Conservation (phyloP, 768 basidiomycete species). For the Amanita inopinata region DNA sequence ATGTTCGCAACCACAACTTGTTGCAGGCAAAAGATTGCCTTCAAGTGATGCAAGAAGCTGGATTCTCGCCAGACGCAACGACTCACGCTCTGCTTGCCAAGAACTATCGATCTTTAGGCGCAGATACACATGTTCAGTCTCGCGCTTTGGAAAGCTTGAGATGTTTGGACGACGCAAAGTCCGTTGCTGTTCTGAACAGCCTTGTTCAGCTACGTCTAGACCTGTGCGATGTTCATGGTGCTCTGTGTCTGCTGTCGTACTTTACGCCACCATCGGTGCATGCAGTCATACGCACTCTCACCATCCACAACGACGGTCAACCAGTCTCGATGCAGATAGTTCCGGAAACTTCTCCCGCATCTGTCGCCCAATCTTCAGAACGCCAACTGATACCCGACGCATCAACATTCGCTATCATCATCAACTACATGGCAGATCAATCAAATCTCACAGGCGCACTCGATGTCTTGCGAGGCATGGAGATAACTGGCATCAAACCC, state of each 20-base stretch:
- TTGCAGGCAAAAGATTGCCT: conserved; percentile 42
- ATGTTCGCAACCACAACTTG: conserved; percentile 61
- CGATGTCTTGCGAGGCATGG: conserved; percentile 39
- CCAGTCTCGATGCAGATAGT: too few species aligned
- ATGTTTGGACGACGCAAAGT: conserved; percentile 26
- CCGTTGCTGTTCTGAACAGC: conserved; percentile 57
- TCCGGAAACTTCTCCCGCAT: too few species aligned
- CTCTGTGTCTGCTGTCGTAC: conserved; percentile 36
- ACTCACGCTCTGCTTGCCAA: conserved; percentile 54
- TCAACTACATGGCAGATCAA: conserved; percentile 40
- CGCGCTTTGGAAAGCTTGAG: conserved; percentile 39
- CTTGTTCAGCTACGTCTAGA: conserved; percentile 57
- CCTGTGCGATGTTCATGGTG: conserved; percentile 36
- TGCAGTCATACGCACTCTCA: conserved; percentile 3
- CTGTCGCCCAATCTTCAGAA: not conserved
- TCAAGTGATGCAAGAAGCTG: conserved; percentile 46
- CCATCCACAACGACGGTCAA: too few species aligned
- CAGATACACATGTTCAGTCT: conserved; percentile 42
- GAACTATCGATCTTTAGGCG: conserved; percentile 51
- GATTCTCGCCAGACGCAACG: conserved; percentile 40
- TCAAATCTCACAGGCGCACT: conserved; percentile 36
- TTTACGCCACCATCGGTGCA: conserved; percentile 28
- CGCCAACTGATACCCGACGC: conserved; percentile 34
- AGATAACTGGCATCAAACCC: conserved; percentile 28
- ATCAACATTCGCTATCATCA: conserved; percentile 53